Evolutionary conservation across 495 filamentous ascomycete genomes (phyloP).

Genomic region (Penicillium flavigenum): DNA sequence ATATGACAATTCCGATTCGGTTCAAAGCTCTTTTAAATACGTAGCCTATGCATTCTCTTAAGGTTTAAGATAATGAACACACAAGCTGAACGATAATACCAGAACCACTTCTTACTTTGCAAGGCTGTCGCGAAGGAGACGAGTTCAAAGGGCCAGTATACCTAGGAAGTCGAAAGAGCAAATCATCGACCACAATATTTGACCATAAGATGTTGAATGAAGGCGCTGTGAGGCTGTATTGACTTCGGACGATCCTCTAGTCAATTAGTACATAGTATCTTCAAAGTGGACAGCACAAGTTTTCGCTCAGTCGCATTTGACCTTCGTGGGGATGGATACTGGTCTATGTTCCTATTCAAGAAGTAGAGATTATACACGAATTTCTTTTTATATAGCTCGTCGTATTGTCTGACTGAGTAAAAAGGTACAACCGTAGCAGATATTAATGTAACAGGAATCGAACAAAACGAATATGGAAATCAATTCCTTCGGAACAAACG

Average conservation of each 20-base stretch:
- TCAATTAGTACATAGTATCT: background rate
- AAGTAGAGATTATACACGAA: background rate
- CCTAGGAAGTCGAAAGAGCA: too few species aligned
- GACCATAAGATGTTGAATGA: too few species aligned
- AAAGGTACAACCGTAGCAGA: background rate
- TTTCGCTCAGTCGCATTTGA: background rate
- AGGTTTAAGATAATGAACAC: too few species aligned
- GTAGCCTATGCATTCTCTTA: background rate
- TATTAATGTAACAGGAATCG: constrained; percentile 19
- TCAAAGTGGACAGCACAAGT: background rate
- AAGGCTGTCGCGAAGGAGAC: too few species aligned
- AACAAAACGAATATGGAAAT: constrained; percentile 22
- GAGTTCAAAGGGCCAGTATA: too few species aligned
- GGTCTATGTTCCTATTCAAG: background rate
- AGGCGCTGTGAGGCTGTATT: too few species aligned
- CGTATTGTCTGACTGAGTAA: background rate
- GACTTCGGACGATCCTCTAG: too few species aligned
- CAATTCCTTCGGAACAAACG: constrained; percentile 33
- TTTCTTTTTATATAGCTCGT: background rate
- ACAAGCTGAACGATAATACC: too few species aligned
- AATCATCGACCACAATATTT: too few species aligned
- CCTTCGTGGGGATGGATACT: background rate
- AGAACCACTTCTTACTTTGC: too few species aligned
- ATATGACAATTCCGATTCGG: constrained; percentile 3
- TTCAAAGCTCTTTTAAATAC: constrained; percentile 1